Base-by-base conservation (phyloP, 345 rosid genomes). In the Eucalyptus tenuipes region DNA sequence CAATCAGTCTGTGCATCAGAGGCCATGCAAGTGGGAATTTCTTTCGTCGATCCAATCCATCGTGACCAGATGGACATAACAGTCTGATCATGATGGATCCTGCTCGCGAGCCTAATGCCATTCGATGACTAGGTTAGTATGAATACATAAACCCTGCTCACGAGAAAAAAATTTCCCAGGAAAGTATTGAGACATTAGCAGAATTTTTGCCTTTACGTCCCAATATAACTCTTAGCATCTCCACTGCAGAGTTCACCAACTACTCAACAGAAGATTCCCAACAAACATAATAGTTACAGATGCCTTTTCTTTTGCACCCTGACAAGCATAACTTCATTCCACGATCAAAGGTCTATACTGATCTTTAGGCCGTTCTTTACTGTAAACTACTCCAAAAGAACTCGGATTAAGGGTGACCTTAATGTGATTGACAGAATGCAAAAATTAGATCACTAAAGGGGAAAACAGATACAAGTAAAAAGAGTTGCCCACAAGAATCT, bases 341-440 rank as follows among this genome's bases (percentile, higher is more conserved):
- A 88, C 57, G 47, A 75, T 40, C 29, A 37, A 75, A 75, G 45
- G 40, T 37, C 40, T 75, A 75, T 37, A 75, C 47, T 44, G 8
- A 75, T 40, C 82, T 75, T 75, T 40, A 37, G 24, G 82, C 82
- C 15, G 5, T 40, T 37, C 45, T 40, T 22, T 11, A 20, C 47
- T 75, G 82, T 40, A 37, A 40, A 20, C 47, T 75, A 75, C 27
- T 40, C 47, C 47, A 40, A 75, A 85, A 49, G 90, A 66, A 80
- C 92, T 91, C 89, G 47, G 45, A 6, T 40, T 40, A 75, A 75
- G 82, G 47, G 82, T 40, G 42, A 40, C 27, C 47, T 37, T 87
- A 85, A 88, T 88, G 90, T 91, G 91, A 92, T 92, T 92, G 91
- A 91, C 93, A 93, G 85, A 61, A 88, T 18, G 86, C n/a, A 87